Conservation (phyloP, 2,329 filamentous ascomycete genomes). For the Hyphodiscus sp. region DNA sequence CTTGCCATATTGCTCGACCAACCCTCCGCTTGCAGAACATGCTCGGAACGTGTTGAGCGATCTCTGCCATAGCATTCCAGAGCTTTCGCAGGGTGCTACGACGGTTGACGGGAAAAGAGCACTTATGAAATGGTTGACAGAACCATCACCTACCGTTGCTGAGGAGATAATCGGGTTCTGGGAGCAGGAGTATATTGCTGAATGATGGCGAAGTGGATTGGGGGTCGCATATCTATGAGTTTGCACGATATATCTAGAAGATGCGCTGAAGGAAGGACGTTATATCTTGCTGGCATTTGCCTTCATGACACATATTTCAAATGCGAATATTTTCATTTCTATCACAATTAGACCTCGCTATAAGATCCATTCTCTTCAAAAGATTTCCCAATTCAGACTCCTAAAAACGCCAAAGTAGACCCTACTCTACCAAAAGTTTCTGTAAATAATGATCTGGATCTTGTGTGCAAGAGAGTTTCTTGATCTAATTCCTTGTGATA, state of each 20-base stretch:
- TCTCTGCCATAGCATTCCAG: slow-evolving; percentile 21
- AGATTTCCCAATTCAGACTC: no score
- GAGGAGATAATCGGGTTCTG: slow-evolving; percentile 29
- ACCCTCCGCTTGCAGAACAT: slow-evolving; percentile 26
- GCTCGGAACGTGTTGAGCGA: slow-evolving; percentile 29
- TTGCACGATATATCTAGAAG: neutral
- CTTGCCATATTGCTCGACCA: slow-evolving; percentile 25
- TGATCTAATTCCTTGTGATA: no score
- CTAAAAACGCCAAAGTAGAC: no score
- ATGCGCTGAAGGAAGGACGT: slow-evolving; percentile 2
- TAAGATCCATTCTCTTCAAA: no score
- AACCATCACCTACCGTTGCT: slow-evolving; percentile 8
- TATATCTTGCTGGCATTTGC: neutral
- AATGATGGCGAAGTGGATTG: slow-evolving; percentile 4
- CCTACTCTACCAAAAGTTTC: no score
- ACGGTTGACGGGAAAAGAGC: slow-evolving; percentile 17
- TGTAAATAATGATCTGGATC: no score
- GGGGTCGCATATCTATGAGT: neutral
- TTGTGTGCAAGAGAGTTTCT: no score
- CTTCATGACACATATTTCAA: neutral
- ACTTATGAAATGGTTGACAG: slow-evolving; percentile 21
- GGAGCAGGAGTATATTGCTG: slow-evolving; percentile 23
- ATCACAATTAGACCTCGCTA: no score
- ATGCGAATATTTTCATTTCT: no score
- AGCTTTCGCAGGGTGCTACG: slow-evolving; percentile 22